phyloP scores from a whole-genome alignment of 148 eudicot species.

The Suaeda aralocaspica region DNA sequence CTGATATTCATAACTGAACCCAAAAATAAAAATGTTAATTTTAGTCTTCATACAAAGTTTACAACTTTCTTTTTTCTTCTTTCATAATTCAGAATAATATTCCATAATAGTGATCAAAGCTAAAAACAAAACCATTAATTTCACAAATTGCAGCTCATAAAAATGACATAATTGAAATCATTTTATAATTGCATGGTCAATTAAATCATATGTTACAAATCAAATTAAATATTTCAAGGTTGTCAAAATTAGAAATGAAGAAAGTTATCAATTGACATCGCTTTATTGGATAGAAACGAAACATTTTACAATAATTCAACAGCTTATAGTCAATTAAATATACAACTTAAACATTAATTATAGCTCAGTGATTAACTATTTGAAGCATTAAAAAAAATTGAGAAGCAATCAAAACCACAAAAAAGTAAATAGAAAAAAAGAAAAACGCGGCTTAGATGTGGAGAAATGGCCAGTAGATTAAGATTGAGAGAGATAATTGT shows the following conservation, averaged over 20 bases:
- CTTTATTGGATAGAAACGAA: too few relatives aligned
- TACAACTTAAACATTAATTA: neutral
- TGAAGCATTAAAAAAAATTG: neutral
- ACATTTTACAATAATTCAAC: too few relatives aligned
- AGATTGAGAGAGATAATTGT: neutral
- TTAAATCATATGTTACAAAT: too few relatives aligned
- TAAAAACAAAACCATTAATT: too few relatives aligned
- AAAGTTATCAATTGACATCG: neutral
- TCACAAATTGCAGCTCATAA: too few relatives aligned
- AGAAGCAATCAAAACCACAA: neutral
- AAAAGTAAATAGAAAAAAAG: neutral
- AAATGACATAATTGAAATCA: too few relatives aligned
- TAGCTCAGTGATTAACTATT: neutral
- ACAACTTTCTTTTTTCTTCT: neutral
- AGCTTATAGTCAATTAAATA: too few relatives aligned
- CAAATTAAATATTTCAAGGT: neutral
- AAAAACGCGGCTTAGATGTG: slow-evolving; percentile 42
- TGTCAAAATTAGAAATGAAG: neutral
- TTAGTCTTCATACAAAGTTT: neutral
- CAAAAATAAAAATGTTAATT: neutral
- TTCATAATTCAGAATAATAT: too few relatives aligned
- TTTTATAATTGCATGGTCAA: too few relatives aligned
- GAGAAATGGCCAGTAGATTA: slow-evolving; percentile 77
- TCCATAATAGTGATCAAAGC: too few relatives aligned
- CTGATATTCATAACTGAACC: slow-evolving; percentile 44